phyloP scores from a whole-genome alignment of 1,139 yeast species.

The Yamadazyma trypodendri region DNA sequence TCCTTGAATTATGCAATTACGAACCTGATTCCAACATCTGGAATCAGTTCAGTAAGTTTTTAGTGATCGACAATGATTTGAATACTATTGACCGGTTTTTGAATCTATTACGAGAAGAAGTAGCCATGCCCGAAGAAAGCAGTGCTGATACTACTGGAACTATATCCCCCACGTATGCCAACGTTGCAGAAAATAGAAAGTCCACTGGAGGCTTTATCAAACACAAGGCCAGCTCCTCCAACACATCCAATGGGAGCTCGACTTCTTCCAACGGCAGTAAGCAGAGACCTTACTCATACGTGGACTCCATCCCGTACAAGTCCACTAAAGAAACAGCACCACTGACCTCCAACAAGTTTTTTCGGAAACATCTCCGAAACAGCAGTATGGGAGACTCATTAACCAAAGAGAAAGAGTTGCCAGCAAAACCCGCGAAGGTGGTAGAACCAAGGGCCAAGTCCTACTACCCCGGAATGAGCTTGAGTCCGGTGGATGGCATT shows the following conservation, averaged over 20 bases:
- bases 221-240: slow-evolving; percentile 24
- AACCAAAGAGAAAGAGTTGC: slow-evolving; percentile 7
- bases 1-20: slow-evolving; percentile 67
- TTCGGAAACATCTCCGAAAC: slow-evolving; percentile 47
- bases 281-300: slow-evolving; percentile 55
- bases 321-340: slow-evolving; percentile 20
- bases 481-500: slow-evolving; percentile 17
- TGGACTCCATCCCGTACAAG: slow-evolving; percentile 38
- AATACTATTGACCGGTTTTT: slow-evolving; percentile 57
- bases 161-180: slow-evolving; percentile 13
- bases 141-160: slow-evolving; percentile 16
- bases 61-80: slow-evolving; percentile 41
- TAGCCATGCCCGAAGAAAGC: slow-evolving; percentile 20
- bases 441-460: slow-evolving; percentile 12
- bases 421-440: not conserved
- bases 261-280: slow-evolving; percentile 20
- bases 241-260: slow-evolving; percentile 21
- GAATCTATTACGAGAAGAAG: slow-evolving; percentile 28
- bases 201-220: slow-evolving; percentile 30
- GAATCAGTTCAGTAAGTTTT: slow-evolving; percentile 44
- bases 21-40: slow-evolving; percentile 51
- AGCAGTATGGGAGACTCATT: slow-evolving; percentile 14
- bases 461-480: slow-evolving; percentile 17
- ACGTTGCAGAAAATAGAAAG: slow-evolving; percentile 20
- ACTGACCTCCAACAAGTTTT: slow-evolving; percentile 48